A percentile compares a stretch with the other conserved stretches of the same genome.
These are phyloP conservation scores for Xylaria sp. DNA, from an alignment of 2,329 filamentous ascomycete species.

Conservation along the genomic window DNA sequence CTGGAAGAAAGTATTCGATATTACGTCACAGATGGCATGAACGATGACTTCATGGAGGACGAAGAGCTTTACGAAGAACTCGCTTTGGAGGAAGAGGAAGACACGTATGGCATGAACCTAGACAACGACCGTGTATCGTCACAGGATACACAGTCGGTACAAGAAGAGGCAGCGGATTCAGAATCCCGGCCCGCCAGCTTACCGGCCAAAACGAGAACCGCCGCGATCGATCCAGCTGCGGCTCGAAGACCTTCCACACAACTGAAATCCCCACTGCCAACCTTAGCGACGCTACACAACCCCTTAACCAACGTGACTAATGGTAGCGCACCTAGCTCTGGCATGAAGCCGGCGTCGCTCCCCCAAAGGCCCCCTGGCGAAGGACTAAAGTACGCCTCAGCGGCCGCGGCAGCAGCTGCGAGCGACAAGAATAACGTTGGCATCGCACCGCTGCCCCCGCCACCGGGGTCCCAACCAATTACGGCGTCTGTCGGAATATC, in stretches of 20 bases:
- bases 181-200: conserved; percentile 55
- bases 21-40: conserved; percentile 89
- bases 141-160: conserved; percentile 90
- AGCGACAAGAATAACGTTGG: conserved; percentile 87
- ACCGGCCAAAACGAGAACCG: conserved; percentile 58
- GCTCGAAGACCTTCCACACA: conserved; percentile 82
- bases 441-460: conserved; percentile 90
- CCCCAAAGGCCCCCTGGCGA: conserved; percentile 86
- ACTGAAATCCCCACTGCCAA: conserved; percentile 92
- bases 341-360: conserved; percentile 91
- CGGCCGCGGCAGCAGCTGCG: conserved; percentile 89
- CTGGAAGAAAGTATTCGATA: conserved; percentile 93
- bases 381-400: conserved; percentile 94
- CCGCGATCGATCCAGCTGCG: conserved; percentile 62
- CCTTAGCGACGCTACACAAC: conserved; percentile 85
- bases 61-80: conserved; percentile 95
- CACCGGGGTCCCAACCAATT: conserved; percentile 65
- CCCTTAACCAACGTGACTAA: conserved; percentile 67
- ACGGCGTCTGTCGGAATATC: conserved; percentile 47
- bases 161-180: conserved; percentile 75
- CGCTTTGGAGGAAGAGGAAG: conserved; percentile 90
- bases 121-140: conserved; percentile 92
- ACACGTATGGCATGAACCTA: conserved; percentile 76
- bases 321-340: conserved; percentile 54
- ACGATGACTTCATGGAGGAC: conserved; percentile 90